These are phyloP conservation scores for Ceratocystis lukuohia DNA, from an alignment of 2,329 filamentous ascomycete species.

Conservation along the genomic window DNA sequence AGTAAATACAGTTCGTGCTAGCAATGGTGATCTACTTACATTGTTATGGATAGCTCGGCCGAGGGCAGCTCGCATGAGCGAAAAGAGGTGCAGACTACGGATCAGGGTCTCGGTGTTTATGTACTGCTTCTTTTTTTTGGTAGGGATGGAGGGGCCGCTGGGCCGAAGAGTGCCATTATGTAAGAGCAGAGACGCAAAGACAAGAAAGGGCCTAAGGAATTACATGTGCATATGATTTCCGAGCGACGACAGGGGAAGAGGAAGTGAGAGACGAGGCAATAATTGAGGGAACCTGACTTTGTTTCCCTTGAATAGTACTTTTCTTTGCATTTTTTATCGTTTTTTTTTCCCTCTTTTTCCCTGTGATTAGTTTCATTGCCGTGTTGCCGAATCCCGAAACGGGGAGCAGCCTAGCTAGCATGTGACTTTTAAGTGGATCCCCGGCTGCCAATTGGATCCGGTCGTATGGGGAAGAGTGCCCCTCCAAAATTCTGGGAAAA, in stretches of 20 bases:
- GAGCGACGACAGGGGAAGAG: background rate
- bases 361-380: background rate
- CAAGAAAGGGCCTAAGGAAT: background rate
- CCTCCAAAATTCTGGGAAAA: conserved; percentile 1
- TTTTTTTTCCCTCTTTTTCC: background rate
- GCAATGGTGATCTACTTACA: background rate
- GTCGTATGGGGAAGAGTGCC: background rate
- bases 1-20: background rate
- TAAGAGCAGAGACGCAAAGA: background rate
- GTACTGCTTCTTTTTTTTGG: too few species aligned
- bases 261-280: background rate
- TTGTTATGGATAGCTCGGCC: background rate
- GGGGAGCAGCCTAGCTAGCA: background rate
- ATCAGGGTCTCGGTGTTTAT: too few species aligned
- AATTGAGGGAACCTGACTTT: background rate
- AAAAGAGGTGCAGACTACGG: too few species aligned
- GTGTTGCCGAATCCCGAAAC: conserved; percentile 1
- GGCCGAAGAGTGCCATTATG: background rate
- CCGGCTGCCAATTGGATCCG: background rate
- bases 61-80: conserved; percentile 1
- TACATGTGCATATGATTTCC: background rate
- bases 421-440: background rate
- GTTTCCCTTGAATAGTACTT: background rate
- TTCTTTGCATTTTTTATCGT: background rate
- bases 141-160: background rate